Evolutionary conservation across 768 basidiomycete species (phyloP), one percentile per base, ranked within the genome.

Genomic region (Wakefieldia striispora): DNA sequence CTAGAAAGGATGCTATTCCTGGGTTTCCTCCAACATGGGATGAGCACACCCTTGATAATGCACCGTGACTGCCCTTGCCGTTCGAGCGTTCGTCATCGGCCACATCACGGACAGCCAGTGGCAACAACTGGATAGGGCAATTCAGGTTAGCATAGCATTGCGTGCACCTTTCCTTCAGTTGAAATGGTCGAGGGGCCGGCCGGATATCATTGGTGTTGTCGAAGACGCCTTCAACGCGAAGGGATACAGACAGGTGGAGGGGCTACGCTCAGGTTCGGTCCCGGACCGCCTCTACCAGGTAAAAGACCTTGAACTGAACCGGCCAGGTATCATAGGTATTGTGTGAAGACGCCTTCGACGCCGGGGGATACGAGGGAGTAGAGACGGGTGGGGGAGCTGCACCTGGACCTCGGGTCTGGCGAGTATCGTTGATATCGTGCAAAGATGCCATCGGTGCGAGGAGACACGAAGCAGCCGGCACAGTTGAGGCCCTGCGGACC

Each of bases 61-160:
- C 10, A 7, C 27, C 37, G 31, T 45, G 6, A 10, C 6, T 10
- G 14, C 8, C 12, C 37, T 46, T 31, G 6, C n/a, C 31, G 31
- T 31, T 13, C 31, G 31, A 31, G 31, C 13, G 14, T 14, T 31
- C 6, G 19, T 3, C 4, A 26, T 26, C 6, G 35, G 24, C 12
- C 6, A 14, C 11, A 20, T 38, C 23, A 55, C 10, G n/a, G 38
- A 1, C 1, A 61, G 63, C 57, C 41, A 61, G 35, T 1, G 47
- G 44, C 21, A 34, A 13, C 16, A 6, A 17, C 33, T 50, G 51
- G 23, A 17, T 3, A 0, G 54, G 8, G 3, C 10, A 12, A n/a
- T 50, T 42, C 31, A 31, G 31, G 3, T 42, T 27, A 16, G 7
- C 38, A 16, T 38, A 64, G 4, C 34, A 41, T 24, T 26, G 7